Base-by-base conservation (phyloP, 1,284 basidiomycete species). In the Clitocybe nebularis region DNA sequence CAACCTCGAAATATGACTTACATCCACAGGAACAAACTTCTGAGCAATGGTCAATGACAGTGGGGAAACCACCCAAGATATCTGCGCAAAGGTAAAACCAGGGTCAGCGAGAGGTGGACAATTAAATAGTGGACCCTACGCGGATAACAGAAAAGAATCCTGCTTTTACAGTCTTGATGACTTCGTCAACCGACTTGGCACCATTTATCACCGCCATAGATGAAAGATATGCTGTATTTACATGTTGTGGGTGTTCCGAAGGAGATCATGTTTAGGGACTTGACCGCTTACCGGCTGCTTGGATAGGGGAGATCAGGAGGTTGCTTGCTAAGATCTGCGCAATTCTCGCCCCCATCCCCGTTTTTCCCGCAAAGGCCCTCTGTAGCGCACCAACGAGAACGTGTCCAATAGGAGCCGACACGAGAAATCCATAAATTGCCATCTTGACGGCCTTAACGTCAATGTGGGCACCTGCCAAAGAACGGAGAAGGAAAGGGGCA, bases 151-250 rank as follows among this genome's bases (percentile, higher is more conserved):
- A 66, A 62, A 84, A 75, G 71, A 92, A 89, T 22, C 86, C 84
- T 24, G 68, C 75, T 60, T 80, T 84, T 43, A 93, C 77, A 0
- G 87, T 86, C 52, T 75, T 78, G 38, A 77, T 55, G 41, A 93
- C 71, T 25, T 85, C 82, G 26, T 81, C 74, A 5, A 75, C 52
- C 2, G 81, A 78, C 52, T 75, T 78, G 9, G 87, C 88, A 30
- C 92, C 92, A 52, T 85, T 87, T 52, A 95, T 91, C 38, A 93
- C 65, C 4, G 90, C 88, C 81, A 92, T 87, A 35, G 80, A 89
- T 0, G 81, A 69, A 37, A 93, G 71, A 62, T 83, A 81, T 3
- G 69, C 78, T 79, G 36, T 24, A n/a, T 39, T 23, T 28, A n/a
- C 7, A 39, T 43, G 9, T 30, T 10, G n/a, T 20, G 23, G 13